Percentiles rank a stretch among this genome's conserved stretches.
Evolutionary conservation across 257 asterid species (phyloP).

Genomic region (Petunia axillaris): DNA sequence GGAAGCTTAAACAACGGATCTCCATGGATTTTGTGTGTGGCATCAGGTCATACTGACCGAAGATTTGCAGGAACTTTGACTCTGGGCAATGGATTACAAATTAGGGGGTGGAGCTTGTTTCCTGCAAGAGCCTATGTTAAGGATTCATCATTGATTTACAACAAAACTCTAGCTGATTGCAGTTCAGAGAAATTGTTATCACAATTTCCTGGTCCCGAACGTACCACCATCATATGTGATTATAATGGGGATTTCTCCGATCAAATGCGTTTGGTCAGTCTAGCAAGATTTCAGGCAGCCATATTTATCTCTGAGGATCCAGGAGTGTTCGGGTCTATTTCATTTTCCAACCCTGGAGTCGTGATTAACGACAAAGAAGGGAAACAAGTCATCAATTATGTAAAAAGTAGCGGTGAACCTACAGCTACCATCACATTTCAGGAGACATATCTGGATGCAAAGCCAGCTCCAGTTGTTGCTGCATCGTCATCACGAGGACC

Average conservation of each 20-base stretch:
- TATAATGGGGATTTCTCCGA: background rate
- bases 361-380: constrained; percentile 20
- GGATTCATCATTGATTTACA: no score
- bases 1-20: background rate
- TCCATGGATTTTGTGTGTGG: background rate
- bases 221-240: no score
- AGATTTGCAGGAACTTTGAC: no score
- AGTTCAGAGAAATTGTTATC: no score
- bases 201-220: no score
- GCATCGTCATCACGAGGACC: constrained; percentile 22
- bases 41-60: background rate
- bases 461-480: background rate
- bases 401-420: background rate
- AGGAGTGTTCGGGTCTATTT: constrained; percentile 13
- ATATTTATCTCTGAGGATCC: constrained; percentile 26
- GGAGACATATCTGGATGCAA: constrained; percentile 18
- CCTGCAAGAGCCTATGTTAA: no score
- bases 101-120: no score
- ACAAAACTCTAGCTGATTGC: no score
- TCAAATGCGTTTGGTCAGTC: background rate
- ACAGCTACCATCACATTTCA: constrained; percentile 22
- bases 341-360: constrained; percentile 27
- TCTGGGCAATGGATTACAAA: no score
- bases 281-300: background rate
- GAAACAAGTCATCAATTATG: constrained; percentile 22